Conservation (phyloP, 2,329 filamentous ascomycete species). For the Myriosclerotinia curreyana region DNA sequence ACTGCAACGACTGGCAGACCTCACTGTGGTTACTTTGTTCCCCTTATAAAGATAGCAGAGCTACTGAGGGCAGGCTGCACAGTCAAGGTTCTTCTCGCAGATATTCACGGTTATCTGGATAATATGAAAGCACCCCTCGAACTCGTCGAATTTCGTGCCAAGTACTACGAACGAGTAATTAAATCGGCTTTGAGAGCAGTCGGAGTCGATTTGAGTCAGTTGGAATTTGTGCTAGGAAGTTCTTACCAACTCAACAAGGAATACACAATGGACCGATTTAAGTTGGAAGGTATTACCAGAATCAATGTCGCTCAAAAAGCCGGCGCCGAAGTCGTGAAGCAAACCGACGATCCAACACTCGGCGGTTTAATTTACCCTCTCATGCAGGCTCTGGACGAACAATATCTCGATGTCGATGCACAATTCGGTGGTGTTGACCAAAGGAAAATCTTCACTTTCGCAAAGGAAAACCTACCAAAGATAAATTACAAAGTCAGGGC, state of each 20-base stretch:
- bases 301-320: constrained; percentile 69
- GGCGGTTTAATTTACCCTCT: constrained; percentile 78
- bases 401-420: constrained; percentile 76
- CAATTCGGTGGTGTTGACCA: constrained; percentile 89
- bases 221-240: constrained; percentile 81
- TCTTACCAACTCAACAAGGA: constrained; percentile 70
- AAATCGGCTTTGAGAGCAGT: constrained; percentile 58
- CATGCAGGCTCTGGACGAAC: constrained; percentile 51
- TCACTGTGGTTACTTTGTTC: constrained; percentile 79
- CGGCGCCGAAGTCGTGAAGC: constrained; percentile 80
- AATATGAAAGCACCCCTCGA: constrained; percentile 86
- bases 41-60: constrained; percentile 85
- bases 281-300: constrained; percentile 50
- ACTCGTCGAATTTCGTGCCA: constrained; percentile 72
- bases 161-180: constrained; percentile 80
- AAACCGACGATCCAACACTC: constrained; percentile 72
- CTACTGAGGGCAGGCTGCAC: constrained; percentile 81
- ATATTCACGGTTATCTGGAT: constrained; percentile 77
- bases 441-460: constrained; percentile 82
- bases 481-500: constrained; percentile 74
- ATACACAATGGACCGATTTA: constrained; percentile 88
- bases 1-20: constrained; percentile 65
- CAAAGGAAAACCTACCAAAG: constrained; percentile 79
- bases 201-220: constrained; percentile 66
- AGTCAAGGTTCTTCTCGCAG: constrained; percentile 66